Conservation (phyloP, 495 filamentous ascomycete species). For the Aspergillus wentii region DNA sequence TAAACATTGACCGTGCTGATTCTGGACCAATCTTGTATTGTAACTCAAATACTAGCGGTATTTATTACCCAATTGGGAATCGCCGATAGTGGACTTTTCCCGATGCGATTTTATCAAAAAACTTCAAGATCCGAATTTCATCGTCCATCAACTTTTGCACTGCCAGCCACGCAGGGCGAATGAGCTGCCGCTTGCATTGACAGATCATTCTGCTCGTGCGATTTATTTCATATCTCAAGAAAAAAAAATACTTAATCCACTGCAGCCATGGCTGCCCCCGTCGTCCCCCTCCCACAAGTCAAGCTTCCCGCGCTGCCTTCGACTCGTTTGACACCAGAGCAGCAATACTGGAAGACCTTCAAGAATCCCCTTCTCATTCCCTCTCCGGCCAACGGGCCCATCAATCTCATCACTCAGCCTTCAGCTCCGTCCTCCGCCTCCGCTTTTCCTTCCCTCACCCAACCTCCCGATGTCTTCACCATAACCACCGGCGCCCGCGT, state of each 20-base stretch:
- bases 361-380: constrained; percentile 81
- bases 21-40: too few relatives aligned
- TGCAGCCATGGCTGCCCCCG: constrained; percentile 76
- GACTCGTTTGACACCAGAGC: constrained; percentile 67
- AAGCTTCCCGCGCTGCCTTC: constrained; percentile 64
- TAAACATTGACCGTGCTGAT: too few relatives aligned
- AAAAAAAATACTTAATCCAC: background rate
- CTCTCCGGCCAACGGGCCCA: constrained; percentile 74
- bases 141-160: constrained; percentile 2
- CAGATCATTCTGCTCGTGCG: too few relatives aligned
- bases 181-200: too few relatives aligned
- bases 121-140: constrained; percentile 4
- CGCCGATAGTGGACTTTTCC: constrained; percentile 4
- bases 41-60: too few relatives aligned
- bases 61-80: background rate
- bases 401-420: constrained; percentile 86
- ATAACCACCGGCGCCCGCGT: constrained; percentile 87
- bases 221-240: too few relatives aligned
- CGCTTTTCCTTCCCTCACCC: constrained; percentile 42
- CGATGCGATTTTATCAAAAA: constrained; percentile 2
- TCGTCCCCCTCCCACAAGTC: constrained; percentile 73
- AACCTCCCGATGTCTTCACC: constrained; percentile 72
- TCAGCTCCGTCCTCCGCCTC: constrained; percentile 42
- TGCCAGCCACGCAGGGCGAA: background rate
- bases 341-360: constrained; percentile 92